Conservation (phyloP, 257 asterid species). For the Plantago major region DNA sequence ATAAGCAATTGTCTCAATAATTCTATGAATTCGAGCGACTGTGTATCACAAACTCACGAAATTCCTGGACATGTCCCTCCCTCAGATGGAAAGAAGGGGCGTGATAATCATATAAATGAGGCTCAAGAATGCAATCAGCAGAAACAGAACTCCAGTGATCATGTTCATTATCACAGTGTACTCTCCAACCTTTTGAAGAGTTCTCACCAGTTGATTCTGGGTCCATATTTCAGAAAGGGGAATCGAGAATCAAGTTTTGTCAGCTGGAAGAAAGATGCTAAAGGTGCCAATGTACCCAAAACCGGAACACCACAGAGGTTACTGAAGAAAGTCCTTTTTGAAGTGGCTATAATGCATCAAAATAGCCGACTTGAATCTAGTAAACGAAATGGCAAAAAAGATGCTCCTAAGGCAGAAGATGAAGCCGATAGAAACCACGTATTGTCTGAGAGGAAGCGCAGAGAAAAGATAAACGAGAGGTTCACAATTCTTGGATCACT, state of each 20-base stretch:
- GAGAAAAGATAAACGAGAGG: slow-evolving; percentile 71
- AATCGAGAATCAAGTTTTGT: slow-evolving; percentile 56
- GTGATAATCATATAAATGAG: slow-evolving; percentile 13
- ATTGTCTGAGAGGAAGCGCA: slow-evolving; percentile 69
- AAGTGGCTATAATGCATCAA: slow-evolving; percentile 59
- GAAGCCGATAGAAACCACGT: slow-evolving; percentile 54
- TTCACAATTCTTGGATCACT: slow-evolving; percentile 62
- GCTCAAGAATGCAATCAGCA: slow-evolving; percentile 40
- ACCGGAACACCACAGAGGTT: slow-evolving; percentile 44
- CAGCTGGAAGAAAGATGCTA: slow-evolving; percentile 46
- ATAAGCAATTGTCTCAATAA: slow-evolving; percentile 40
- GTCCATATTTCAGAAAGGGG: slow-evolving; percentile 49
- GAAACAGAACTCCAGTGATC: slow-evolving; percentile 32
- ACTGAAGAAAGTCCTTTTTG: slow-evolving; percentile 62
- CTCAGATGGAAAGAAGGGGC: slow-evolving; percentile 24
- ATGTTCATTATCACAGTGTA: slow-evolving; percentile 60
- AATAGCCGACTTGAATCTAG: slow-evolving; percentile 24
- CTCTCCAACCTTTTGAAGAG: slow-evolving; percentile 68
- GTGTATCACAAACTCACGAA: slow-evolving; percentile 52
- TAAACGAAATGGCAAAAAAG: slow-evolving; percentile 33
- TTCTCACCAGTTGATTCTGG: slow-evolving; percentile 67
- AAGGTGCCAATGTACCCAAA: slow-evolving; percentile 19
- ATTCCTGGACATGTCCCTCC: slow-evolving; percentile 32
- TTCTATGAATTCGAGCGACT: slow-evolving; percentile 59
- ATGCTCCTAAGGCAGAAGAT: slow-evolving; percentile 39